phyloP scores from a whole-genome alignment of 352 stramenopile species.

The Plasmopara viticola region DNA sequence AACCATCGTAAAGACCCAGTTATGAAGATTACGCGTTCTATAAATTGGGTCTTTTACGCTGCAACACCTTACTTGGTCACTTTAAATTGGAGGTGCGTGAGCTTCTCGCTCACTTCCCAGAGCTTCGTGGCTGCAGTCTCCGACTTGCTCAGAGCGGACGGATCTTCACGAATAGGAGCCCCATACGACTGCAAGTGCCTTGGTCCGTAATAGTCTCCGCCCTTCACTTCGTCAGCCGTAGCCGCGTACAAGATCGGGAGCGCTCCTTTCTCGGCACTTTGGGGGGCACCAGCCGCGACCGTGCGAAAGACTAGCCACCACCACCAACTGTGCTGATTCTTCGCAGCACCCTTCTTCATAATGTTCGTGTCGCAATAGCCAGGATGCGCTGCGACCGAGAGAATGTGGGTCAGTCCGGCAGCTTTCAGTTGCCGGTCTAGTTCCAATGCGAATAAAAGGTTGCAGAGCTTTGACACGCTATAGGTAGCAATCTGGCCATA shows the following conservation, averaged over 20 bases:
- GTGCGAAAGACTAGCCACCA: conserved; percentile 12
- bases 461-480: conserved; percentile 43
- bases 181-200: conserved; percentile 20
- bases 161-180: conserved; percentile 26
- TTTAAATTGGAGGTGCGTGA: conserved; percentile 26
- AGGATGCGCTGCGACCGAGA: conserved; percentile 23
- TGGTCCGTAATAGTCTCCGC: conserved; percentile 37
- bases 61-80: conserved; percentile 7
- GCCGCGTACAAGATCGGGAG: conserved; percentile 40
- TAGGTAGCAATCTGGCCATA: conserved; percentile 26
- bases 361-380: conserved; percentile 29
- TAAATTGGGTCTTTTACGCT: no score
- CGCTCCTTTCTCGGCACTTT: conserved; percentile 31
- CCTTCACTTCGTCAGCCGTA: conserved; percentile 13
- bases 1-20: no score
- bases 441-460: conserved; percentile 44
- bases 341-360: conserved; percentile 18
- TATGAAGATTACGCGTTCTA: no score
- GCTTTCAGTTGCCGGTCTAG: conserved; percentile 31
- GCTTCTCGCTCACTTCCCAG: conserved; percentile 36
- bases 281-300: conserved; percentile 1
- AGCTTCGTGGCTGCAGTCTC: conserved; percentile 17
- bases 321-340: conserved; percentile 18
- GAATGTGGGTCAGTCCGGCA: conserved; percentile 15
- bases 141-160: conserved; percentile 21